phyloP scores from a whole-genome alignment of 2,329 filamentous ascomycete species.

The Talaromyces atroroseus region DNA sequence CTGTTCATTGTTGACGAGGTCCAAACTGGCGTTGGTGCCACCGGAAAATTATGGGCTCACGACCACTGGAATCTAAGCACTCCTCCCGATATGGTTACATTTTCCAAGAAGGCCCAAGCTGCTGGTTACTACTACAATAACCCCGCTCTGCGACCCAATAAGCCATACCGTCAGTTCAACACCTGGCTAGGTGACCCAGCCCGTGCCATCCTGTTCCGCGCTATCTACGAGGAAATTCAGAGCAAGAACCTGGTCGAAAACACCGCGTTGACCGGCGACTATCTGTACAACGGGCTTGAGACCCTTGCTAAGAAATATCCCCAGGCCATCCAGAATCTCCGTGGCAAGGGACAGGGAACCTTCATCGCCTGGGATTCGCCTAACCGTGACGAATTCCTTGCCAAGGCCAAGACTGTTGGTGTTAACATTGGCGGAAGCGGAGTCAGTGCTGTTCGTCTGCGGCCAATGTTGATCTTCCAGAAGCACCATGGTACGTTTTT shows the following conservation, averaged over 20 bases:
- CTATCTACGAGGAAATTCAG: conserved; percentile 77
- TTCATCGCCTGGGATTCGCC: conserved; percentile 91
- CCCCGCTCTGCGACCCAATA: conserved; percentile 74
- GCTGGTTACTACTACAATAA: conserved; percentile 89
- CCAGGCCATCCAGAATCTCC: conserved; percentile 71
- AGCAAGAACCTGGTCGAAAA: conserved; percentile 69
- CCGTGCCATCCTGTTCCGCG: conserved; percentile 76
- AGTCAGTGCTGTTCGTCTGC: conserved; percentile 65
- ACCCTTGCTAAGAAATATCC: conserved; percentile 66
- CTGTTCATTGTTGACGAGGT: conserved; percentile 92
- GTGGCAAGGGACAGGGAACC: conserved; percentile 82
- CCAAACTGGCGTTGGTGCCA: conserved; percentile 87
- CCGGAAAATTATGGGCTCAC: conserved; percentile 93
- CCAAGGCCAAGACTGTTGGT: conserved; percentile 70
- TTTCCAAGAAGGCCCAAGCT: conserved; percentile 91
- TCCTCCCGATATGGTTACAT: conserved; percentile 89
- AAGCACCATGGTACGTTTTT: conserved; percentile 63
- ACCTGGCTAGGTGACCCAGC: conserved; percentile 95
- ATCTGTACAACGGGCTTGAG: conserved; percentile 68
- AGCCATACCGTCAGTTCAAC: conserved; percentile 94
- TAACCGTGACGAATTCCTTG: conserved; percentile 70
- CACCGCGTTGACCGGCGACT: conserved; percentile 72
- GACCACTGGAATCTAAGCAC: conserved; percentile 81
- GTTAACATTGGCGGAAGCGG: conserved; percentile 86
- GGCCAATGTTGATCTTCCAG: conserved; percentile 92